phyloP scores from a whole-genome alignment of 768 basidiomycete species.

The Sarcomyxa edulis region DNA sequence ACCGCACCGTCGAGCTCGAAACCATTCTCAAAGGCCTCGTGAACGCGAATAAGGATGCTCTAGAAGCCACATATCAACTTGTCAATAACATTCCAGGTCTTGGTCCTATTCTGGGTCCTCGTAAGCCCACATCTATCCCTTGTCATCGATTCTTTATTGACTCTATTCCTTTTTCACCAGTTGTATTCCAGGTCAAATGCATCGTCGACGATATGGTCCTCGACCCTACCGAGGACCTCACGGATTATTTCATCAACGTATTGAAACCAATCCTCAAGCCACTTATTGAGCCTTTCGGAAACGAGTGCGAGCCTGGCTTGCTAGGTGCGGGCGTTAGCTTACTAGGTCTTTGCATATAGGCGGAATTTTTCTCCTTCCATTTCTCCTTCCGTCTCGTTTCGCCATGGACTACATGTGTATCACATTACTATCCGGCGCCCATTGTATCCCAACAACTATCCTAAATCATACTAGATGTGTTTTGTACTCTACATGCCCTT shows the following conservation, averaged over 20 bases:
- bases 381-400: too few relatives aligned
- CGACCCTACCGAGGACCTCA: conserved; percentile 40
- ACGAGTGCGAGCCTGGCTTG: too few relatives aligned
- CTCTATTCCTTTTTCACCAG: conserved; percentile 23
- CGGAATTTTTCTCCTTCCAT: too few relatives aligned
- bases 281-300: too few relatives aligned
- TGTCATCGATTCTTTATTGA: neutral
- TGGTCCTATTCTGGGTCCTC: conserved; percentile 47
- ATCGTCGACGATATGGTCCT: conserved; percentile 45
- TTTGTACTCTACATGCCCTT: too few relatives aligned
- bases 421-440: too few relatives aligned
- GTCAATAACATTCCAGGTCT: conserved; percentile 36
- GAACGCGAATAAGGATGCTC: conserved; percentile 41
- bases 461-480: too few relatives aligned
- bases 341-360: conserved; percentile 26
- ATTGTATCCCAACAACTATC: too few relatives aligned
- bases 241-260: conserved; percentile 40
- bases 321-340: conserved; percentile 20
- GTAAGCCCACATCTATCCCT: conserved; percentile 29
- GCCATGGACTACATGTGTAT: too few relatives aligned
- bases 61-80: conserved; percentile 26
- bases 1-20: conserved; percentile 37
- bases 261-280: conserved; percentile 30
- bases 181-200: conserved; percentile 59
- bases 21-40: conserved; percentile 42